Conservation (phyloP, 1,139 yeast genomes). For the Pneumocystis murina region DNA sequence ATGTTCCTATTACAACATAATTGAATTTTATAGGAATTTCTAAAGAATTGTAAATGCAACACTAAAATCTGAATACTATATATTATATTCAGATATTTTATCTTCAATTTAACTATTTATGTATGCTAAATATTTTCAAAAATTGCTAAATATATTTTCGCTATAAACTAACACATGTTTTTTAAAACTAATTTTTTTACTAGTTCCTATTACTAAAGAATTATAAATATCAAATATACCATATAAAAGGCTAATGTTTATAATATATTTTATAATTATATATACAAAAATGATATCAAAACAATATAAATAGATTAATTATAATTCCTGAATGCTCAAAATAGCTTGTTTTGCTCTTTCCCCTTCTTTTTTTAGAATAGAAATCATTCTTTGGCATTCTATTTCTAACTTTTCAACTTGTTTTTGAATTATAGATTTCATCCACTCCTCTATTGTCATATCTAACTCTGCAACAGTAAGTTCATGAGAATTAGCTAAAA, state of each 20-base stretch:
- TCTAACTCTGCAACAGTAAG: conserved; percentile 43
- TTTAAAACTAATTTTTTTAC: not conserved
- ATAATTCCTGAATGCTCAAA: not conserved
- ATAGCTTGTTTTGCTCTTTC: conserved; percentile 16
- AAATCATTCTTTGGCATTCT: conserved; percentile 24
- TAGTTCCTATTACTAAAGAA: not conserved
- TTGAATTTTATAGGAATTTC: not conserved
- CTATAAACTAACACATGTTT: not conserved
- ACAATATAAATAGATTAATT: not conserved
- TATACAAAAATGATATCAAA: not conserved
- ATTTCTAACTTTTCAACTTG: conserved; percentile 22
- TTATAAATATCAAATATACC: not conserved
- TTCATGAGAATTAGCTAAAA: conserved; percentile 34
- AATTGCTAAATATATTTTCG: not conserved
- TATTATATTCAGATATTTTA: not conserved
- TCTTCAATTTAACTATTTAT: not conserved
- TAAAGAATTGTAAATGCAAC: not conserved
- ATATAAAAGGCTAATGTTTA: not conserved
- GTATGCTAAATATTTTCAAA: not conserved
- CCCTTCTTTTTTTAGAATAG: conserved; percentile 18
- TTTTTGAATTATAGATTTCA: conserved; percentile 30
- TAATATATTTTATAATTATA: not conserved
- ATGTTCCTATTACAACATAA: not conserved
- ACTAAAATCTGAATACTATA: not conserved
- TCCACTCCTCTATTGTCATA: conserved; percentile 61